Conservation (phyloP, 2,329 filamentous ascomycete species). For the Tympanopsis confertula region DNA sequence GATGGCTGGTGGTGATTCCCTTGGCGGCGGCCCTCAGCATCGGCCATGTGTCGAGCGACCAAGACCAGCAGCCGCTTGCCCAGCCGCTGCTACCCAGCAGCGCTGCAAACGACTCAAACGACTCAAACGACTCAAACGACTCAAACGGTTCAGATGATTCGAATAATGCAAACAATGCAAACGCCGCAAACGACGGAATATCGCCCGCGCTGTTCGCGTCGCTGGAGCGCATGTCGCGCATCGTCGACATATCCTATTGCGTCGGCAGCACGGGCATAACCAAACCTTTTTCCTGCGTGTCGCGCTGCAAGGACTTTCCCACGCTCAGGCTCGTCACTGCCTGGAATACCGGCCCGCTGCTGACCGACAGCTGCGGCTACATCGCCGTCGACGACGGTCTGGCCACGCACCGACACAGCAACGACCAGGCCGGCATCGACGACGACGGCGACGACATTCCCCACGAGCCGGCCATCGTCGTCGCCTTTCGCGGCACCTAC, state of each 20-base stretch:
- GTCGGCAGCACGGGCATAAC: constrained; percentile 73
- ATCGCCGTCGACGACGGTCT: constrained; percentile 68
- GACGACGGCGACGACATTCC: constrained; percentile 2
- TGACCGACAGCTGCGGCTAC: constrained; percentile 89
- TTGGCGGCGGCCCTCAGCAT: no score
- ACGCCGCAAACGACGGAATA: constrained; percentile 21
- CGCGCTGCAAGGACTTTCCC: constrained; percentile 75
- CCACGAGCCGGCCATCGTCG: constrained; percentile 44
- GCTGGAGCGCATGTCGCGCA: constrained; percentile 76
- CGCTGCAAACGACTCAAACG: no score
- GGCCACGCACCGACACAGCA: constrained; percentile 7
- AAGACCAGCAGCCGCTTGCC: no score
- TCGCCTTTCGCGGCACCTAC: constrained; percentile 91
- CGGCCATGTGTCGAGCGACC: no score
- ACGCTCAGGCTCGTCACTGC: constrained; percentile 68
- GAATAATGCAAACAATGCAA: no score
- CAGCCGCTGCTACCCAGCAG: no score
- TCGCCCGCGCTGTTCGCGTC: constrained; percentile 60
- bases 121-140: no score
- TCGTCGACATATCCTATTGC: constrained; percentile 92
- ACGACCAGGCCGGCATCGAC: constrained; percentile 4
- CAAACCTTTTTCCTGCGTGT: constrained; percentile 74
- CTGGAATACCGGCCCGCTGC: constrained; percentile 79
- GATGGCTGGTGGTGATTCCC: no score
- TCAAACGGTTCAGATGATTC: no score